phyloP scores from a whole-genome alignment of 2,329 filamentous ascomycete genomes.

The Emergomyces orientalis region DNA sequence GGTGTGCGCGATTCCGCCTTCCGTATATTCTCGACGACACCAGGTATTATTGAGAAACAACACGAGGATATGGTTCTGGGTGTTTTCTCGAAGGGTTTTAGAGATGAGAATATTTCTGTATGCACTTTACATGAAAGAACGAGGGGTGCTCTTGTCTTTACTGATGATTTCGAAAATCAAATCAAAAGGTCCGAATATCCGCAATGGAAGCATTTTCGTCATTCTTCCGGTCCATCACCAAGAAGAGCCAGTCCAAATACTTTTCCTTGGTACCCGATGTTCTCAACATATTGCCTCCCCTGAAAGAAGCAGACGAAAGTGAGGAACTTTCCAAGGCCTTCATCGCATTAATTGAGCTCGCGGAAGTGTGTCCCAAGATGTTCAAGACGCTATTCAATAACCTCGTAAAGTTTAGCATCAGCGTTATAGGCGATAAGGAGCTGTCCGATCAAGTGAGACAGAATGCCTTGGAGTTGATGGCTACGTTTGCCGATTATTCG shows the following conservation, averaged over 20 bases:
- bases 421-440: conserved; percentile 92
- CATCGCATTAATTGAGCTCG: conserved; percentile 83
- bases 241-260: conserved; percentile 83
- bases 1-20: conserved; percentile 87
- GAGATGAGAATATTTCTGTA: conserved; percentile 74
- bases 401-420: conserved; percentile 84
- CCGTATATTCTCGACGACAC: conserved; percentile 89
- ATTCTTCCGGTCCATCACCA: conserved; percentile 84
- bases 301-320: conserved; percentile 84
- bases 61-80: conserved; percentile 83
- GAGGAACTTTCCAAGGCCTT: conserved; percentile 86
- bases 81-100: conserved; percentile 86
- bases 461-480: conserved; percentile 94
- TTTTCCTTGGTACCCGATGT: conserved; percentile 80
- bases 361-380: conserved; percentile 92
- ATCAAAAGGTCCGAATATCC: conserved; percentile 68
- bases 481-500: conserved; percentile 91
- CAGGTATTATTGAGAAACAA: conserved; percentile 89
- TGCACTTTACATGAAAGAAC: not conserved
- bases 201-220: conserved; percentile 95
- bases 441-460: conserved; percentile 82
- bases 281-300: conserved; percentile 84
- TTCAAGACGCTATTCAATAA: conserved; percentile 92
- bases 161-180: conserved; percentile 13
- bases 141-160: conserved; percentile 8